phyloP scores from a whole-genome alignment of 2,329 filamentous ascomycete genomes.

The Colletotrichum eremochloae region DNA sequence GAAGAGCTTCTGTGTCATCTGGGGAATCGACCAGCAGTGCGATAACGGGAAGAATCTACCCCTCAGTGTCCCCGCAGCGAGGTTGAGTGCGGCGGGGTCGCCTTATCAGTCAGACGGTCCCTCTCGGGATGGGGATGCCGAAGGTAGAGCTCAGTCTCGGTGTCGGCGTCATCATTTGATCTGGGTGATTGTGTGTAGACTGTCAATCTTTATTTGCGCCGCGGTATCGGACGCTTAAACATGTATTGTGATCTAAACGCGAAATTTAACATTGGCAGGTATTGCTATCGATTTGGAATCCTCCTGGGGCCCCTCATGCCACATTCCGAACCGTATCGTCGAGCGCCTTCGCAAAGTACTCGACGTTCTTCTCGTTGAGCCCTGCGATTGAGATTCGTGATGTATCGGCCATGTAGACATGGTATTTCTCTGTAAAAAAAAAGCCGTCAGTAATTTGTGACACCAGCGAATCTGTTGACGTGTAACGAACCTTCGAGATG shows the following conservation, averaged over 20 bases:
- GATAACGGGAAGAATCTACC: background rate
- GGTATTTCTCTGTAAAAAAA: constrained; percentile 47
- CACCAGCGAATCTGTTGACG: background rate
- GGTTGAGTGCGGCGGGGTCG: constrained; percentile 23
- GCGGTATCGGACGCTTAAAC: background rate
- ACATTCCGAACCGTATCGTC: constrained; percentile 31
- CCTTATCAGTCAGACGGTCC: background rate
- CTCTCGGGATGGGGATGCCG: constrained; percentile 33
- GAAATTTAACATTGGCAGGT: background rate
- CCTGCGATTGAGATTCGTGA: constrained; percentile 57
- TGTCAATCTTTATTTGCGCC: background rate
- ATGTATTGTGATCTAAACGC: background rate
- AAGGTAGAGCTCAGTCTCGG: constrained; percentile 34
- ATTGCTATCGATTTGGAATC: background rate
- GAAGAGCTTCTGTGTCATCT: constrained; percentile 7
- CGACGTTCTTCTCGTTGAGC: constrained; percentile 53
- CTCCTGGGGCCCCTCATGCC: background rate
- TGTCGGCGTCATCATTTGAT: constrained; percentile 3
- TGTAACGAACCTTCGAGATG: constrained; percentile 48
- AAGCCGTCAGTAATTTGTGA: fast-evolving
- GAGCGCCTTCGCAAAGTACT: constrained; percentile 48
- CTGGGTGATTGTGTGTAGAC: background rate
- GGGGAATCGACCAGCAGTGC: constrained; percentile 4
- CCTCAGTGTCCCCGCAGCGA: constrained; percentile 1
- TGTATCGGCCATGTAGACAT: constrained; percentile 56